These are phyloP conservation scores for Incumbomyces delicatus DNA, from an alignment of 2,329 filamentous ascomycete genomes.

Conservation along the genomic window DNA sequence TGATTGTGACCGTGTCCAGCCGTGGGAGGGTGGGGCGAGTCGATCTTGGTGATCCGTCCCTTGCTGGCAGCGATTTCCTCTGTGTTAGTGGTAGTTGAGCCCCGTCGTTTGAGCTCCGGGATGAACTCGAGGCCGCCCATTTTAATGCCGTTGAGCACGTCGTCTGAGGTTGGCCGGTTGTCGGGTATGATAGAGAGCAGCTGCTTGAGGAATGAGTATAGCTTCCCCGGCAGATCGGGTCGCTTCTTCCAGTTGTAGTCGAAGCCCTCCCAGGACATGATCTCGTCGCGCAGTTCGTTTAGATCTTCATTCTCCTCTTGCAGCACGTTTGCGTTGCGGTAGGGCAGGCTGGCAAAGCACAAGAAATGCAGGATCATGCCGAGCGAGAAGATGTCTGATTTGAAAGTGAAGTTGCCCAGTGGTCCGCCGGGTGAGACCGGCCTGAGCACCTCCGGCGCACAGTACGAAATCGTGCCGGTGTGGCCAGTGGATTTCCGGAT, in stretches of 20 bases:
- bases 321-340: constrained; percentile 69
- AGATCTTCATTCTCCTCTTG: constrained; percentile 90
- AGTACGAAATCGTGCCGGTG: constrained; percentile 95
- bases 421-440: constrained; percentile 53
- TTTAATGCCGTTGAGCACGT: constrained; percentile 71
- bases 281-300: constrained; percentile 74
- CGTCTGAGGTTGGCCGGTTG: constrained; percentile 71
- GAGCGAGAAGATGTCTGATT: constrained; percentile 95
- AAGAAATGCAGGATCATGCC: constrained; percentile 99
- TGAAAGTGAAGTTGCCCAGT: constrained; percentile 89
- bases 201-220: constrained; percentile 75
- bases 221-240: constrained; percentile 71
- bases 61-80: constrained; percentile 19
- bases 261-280: constrained; percentile 78
- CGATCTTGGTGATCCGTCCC: constrained; percentile 14
- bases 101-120: constrained; percentile 9
- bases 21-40: constrained; percentile 8
- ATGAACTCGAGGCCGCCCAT: constrained; percentile 39
- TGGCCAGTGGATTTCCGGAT: constrained; percentile 82
- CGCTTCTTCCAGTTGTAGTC: constrained; percentile 64
- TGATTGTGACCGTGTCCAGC: neutral
- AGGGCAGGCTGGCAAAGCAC: constrained; percentile 85
- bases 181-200: constrained; percentile 68
- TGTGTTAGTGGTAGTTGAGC: neutral
- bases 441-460: constrained; percentile 82